Base-by-base conservation (phyloP, 129 eudicot species). In the Ambrosia trifida region DNA sequence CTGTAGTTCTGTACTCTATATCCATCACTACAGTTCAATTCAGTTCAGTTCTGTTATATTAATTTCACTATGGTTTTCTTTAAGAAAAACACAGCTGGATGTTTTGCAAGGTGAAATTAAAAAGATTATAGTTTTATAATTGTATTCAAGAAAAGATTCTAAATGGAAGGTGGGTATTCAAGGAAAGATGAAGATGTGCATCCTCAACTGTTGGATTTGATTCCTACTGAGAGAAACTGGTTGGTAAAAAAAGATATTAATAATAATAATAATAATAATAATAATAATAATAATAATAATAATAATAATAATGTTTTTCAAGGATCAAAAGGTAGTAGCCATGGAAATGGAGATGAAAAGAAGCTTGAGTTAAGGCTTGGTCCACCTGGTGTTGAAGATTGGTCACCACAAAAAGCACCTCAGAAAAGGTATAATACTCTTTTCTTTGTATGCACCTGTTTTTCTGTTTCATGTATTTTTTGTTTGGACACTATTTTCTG, bases 361-460 rank as follows among this genome's bases (percentile, higher is more conserved):
- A 90, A 84, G 79, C 96, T 94, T 31, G 96, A 89, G 80, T 80
- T 94, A 36, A 88, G 89, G 76, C 96, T 94, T 44, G 97, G 86
- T 40, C 96, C 92, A 65, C 99, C 97, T 13, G 87, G 89, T 49
- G 98, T 85, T 47, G 84, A 83, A 64, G 84, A 76, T 30, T 83
- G 88, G 90, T 59, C 84, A 72, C 72, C 87, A 52, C 63, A 86
- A 62, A 86, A 81, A 76, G 71, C 97, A 86, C 80, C 92, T 78
- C 98, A 94, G 78, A 94, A 94, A 87, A 94, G 98, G 98, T 90
- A 16, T 64, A 41, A 16, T 64, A 41, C 17, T 45, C n/a, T 70
- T 78, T 51, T 62, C 49, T 72, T 77, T 77, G 72, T 62, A 51
- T 70, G 59, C 43, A 35, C 61, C 62, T 64, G 46, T 60, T 69